Evolutionary conservation across 2,329 filamentous ascomycete genomes (phyloP).

Genomic region (Exophiala calicioides): DNA sequence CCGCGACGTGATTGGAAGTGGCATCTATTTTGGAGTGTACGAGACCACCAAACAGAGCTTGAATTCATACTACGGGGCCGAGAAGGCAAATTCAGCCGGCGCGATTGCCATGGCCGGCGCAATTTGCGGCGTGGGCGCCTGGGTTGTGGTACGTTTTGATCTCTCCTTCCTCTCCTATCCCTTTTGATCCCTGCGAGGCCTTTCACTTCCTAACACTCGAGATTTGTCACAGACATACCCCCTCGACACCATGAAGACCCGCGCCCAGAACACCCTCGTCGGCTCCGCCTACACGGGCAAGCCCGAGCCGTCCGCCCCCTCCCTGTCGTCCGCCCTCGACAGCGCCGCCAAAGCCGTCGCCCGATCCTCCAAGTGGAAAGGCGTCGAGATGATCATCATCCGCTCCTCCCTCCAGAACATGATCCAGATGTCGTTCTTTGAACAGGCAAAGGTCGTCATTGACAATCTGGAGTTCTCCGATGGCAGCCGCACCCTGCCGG

Average conservation of each 20-base stretch:
- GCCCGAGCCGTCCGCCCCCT: constrained; percentile 1
- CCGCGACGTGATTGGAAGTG: constrained; percentile 49
- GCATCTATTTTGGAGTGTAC: constrained; percentile 50
- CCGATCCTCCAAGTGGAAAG: constrained; percentile 49
- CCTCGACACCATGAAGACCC: constrained; percentile 52
- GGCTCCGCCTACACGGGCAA: constrained; percentile 28
- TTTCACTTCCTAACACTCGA: not conserved
- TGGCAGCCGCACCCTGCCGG: constrained; percentile 28
- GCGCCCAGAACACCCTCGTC: constrained; percentile 49
- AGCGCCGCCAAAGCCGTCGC: constrained; percentile 37
- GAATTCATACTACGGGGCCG: constrained; percentile 45
- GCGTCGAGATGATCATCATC: constrained; percentile 49
- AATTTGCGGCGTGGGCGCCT: constrained; percentile 49
- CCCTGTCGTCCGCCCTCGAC: constrained; percentile 12
- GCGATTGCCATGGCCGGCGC: constrained; percentile 48
- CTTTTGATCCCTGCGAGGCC: not conserved
- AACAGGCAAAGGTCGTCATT: constrained; percentile 48
- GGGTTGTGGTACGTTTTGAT: constrained; percentile 45
- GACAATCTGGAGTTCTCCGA: constrained; percentile 39
- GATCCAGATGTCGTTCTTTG: constrained; percentile 50
- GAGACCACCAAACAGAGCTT: constrained; percentile 50
- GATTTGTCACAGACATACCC: constrained; percentile 45
- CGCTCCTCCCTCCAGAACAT: constrained; percentile 52
- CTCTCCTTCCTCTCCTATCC: not conserved
- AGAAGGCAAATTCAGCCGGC: constrained; percentile 44